A percentile compares a stretch with the other conserved stretches of the same genome.
Conservation (phyloP, 306 rosid genomes). For the Astragalus glycyphyllos region DNA sequence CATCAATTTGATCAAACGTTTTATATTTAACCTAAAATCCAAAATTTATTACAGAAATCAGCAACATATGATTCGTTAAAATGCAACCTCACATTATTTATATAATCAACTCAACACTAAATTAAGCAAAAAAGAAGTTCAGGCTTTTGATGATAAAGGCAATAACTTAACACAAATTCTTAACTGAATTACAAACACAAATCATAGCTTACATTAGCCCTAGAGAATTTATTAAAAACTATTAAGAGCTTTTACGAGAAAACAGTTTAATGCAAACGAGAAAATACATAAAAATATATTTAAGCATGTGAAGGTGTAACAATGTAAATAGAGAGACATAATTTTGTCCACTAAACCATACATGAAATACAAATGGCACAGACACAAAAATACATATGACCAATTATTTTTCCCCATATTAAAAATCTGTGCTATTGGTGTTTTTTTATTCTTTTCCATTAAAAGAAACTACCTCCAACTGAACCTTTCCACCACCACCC, state of each 20-base stretch:
- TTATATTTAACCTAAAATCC: constrained; percentile 79
- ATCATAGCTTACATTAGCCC: constrained; percentile 5
- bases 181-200: constrained; percentile 19
- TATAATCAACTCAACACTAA: constrained; percentile 20
- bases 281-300: background rate
- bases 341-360: constrained; percentile 23
- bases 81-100: constrained; percentile 17
- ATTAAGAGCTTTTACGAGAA: constrained; percentile 13
- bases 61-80: constrained; percentile 24
- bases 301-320: constrained; percentile 20
- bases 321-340: background rate
- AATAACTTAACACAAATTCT: constrained; percentile 15
- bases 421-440: background rate
- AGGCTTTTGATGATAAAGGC: constrained; percentile 17
- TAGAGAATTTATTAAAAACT: background rate
- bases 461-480: constrained; percentile 72
- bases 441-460: constrained; percentile 18
- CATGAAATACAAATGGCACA: background rate
- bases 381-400: constrained; percentile 26
- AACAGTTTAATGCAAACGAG: background rate
- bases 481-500: constrained; percentile 95
- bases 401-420: constrained; percentile 19
- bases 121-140: constrained; percentile 22
- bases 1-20: constrained; percentile 79
- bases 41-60: constrained; percentile 44